Base-by-base conservation (phyloP, 345 rosid genomes). In the Gossypioides kirkii region DNA sequence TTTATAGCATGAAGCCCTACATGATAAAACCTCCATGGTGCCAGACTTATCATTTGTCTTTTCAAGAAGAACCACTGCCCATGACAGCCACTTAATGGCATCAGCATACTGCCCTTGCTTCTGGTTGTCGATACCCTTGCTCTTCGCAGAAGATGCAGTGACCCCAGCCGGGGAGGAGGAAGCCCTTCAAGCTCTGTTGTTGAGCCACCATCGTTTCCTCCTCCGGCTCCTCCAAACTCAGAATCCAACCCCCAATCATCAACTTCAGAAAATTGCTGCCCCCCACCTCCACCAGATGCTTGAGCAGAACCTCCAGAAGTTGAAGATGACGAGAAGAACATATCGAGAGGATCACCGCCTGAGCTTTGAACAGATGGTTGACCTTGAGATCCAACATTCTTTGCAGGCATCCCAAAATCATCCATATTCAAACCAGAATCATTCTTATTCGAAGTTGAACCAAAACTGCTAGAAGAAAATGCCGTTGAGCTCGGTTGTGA, bases 31-130 rank as follows among this genome's bases (percentile, higher is more conserved):
- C 55, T 95, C 98, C 1, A 26, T 70, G 55, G 84, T 71, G 8
- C 86, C 84, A 71, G 84, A 80, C 52, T 73, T 63, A 74, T 89
- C 96, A 16, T 90, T 88, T 66, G 87, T 71, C 82, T 86, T 92
- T 79, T 87, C 94, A 79, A 89, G 78, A 74, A 95, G 98, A 76
- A 95, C 66, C 43, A 90, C 91, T 61, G 99, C 97, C 99, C 99
- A 95, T 0, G 98, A 95, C 68, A 95, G 78, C 99, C 99, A 95
- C 85, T 95, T 95, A 76, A 92, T 95, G 49, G 98, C 99, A 78
- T 95, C 98, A 20, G 96, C 98, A 76, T 89, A 90, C 77, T 95
- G 99, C 42, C 98, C 99, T 58, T 91, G 92, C 78, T 89, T 91
- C 83, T 92, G 87, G 73, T 87, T 87, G 75, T 95, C 96, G 74